A percentile compares a stretch with the other conserved stretches of the same genome.
phyloP scores from a whole-genome alignment of 106 monocot species.

The Dendrobium huoshanense region DNA sequence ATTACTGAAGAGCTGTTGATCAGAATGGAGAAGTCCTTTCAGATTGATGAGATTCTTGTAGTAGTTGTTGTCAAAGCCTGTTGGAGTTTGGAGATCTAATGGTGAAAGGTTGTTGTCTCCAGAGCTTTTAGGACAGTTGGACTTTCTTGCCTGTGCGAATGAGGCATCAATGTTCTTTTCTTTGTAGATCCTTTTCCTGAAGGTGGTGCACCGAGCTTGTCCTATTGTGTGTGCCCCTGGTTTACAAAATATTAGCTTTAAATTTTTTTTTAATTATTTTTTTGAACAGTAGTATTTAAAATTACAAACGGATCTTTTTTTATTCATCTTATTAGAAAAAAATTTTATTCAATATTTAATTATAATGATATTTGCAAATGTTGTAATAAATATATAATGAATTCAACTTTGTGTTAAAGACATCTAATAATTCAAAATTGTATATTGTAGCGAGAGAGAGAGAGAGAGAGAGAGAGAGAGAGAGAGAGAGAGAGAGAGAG shows the following conservation, averaged over 20 bases:
- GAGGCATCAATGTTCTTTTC: neutral
- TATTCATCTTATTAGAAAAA: too few relatives aligned
- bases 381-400: too few relatives aligned
- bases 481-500: too few relatives aligned
- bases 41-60: constrained; percentile 1
- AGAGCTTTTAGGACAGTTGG: neutral
- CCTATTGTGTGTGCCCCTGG: neutral
- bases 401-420: too few relatives aligned
- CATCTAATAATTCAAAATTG: too few relatives aligned
- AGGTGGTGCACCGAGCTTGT: neutral
- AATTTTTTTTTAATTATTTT: too few relatives aligned
- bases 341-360: too few relatives aligned
- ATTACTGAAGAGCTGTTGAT: constrained; percentile 2
- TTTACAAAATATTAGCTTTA: neutral
- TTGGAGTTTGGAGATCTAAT: constrained; percentile 3
- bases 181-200: neutral
- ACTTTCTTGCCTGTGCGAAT: neutral
- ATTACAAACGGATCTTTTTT: too few relatives aligned
- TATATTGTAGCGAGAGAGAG: too few relatives aligned
- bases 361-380: too few relatives aligned
- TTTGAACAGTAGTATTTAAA: too few relatives aligned
- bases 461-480: too few relatives aligned
- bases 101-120: constrained; percentile 1
- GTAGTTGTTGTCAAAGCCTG: constrained; percentile 1
- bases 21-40: constrained; percentile 2